Base-by-base conservation (phyloP, 2,329 filamentous ascomycete species). In the Fusarium drepaniforme region DNA sequence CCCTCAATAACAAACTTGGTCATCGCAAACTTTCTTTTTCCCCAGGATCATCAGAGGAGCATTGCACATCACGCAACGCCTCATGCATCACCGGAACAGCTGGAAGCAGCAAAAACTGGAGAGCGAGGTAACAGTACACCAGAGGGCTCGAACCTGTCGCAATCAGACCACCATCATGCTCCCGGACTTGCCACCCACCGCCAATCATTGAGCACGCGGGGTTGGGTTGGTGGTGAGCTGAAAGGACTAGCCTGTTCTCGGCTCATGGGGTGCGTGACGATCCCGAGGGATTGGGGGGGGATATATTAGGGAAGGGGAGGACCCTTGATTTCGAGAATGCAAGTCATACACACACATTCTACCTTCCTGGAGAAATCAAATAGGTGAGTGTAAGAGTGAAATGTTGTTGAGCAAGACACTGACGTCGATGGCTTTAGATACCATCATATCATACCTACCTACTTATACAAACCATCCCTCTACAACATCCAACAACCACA, bases 161-260 rank as follows among this genome's bases (percentile, higher is more conserved):
- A 28, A 30, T 49, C 59, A 49, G 59, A 62, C 59, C 59, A 62
- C 35, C 42, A 62, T 28, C 37, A 44, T 44, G 23, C 58, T 61
- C 58, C 38, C 57, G 37, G 37, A 44, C 25, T 46, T 74, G 49
- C 49, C 44, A 72, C 72, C 72, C 72, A 74, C 72, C 18, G 38
- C 60, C 60, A 71, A 58, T 66, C 42, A 51, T 16, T 56, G 28
- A 23, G 28, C 37, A 12, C 25, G 37, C 49, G 67, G 42, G 58
- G 37, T 53, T 53, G 42, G 57, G 37, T 53, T 53, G 2, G 42
- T 4, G 25, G 25, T n/a, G 35, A 68, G 67, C 67, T 74, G 46
- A 58, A 67, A 40, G 65, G 59, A 51, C 57, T 59, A 59, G 57
- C 16, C 35, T 59, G 35, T 33, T 38, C 23, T 38, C 25, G 66